A percentile compares a stretch with the other conserved stretches of the same genome.
These are phyloP conservation scores for Epichloe hybrida DNA, from an alignment of 2,329 filamentous ascomycete species.

Conservation along the genomic window DNA sequence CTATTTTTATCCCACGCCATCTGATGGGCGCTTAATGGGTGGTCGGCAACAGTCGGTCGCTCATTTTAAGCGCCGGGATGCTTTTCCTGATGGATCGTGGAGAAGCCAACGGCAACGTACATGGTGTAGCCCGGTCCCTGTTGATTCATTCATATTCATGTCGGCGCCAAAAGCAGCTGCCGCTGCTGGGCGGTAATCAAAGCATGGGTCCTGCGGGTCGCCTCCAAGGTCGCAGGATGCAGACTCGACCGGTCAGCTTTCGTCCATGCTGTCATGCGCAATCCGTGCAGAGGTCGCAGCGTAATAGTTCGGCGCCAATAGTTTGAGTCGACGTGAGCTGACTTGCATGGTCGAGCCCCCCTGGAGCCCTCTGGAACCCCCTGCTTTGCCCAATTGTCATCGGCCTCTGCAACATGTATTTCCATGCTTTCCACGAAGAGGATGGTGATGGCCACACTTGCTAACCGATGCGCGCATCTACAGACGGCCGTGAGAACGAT, in stretches of 20 bases:
- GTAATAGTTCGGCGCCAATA: conserved; percentile 1
- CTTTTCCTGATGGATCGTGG: not conserved
- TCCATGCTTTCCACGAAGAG: not conserved
- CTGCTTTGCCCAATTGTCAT: not conserved
- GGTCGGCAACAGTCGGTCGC: not conserved
- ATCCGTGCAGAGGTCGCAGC: not conserved
- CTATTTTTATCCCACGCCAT: not conserved
- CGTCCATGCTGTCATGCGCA: not conserved
- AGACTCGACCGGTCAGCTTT: not conserved
- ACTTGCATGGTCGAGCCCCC: not conserved
- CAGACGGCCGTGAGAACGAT: conserved; percentile 56
- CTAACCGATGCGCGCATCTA: conserved; percentile 3
- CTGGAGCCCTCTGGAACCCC: no score
- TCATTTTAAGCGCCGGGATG: not conserved
- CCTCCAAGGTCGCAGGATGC: conserved; percentile 3
- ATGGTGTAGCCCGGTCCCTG: not conserved
- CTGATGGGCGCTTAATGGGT: not conserved
- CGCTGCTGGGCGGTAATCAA: not conserved
- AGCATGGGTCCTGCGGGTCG: conserved; percentile 1
- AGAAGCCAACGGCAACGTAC: not conserved
- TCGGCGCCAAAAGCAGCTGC: not conserved
- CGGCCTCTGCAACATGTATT: not conserved
- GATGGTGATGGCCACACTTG: not conserved
- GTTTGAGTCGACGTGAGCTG: not conserved
- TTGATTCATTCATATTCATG: not conserved